Conservation (phyloP, 140 eudicot genomes). For the Stevia rebaudiana region DNA sequence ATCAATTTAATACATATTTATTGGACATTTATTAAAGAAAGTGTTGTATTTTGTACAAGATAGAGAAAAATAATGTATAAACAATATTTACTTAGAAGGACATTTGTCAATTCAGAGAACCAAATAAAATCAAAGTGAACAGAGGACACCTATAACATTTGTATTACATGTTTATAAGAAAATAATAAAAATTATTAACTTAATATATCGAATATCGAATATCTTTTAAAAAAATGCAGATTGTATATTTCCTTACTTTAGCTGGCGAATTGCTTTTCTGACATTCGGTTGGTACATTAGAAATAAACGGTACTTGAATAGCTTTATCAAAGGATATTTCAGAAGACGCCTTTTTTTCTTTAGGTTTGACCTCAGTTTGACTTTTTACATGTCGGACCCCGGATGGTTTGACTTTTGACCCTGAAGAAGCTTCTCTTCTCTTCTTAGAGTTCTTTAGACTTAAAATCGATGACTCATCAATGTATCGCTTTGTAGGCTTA, state of each 20-base stretch:
- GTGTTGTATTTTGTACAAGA: background rate
- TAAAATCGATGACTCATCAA: slow-evolving; percentile 50
- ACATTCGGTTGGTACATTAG: slow-evolving; percentile 37
- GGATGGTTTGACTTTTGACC: slow-evolving; percentile 33
- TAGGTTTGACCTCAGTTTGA: slow-evolving; percentile 26
- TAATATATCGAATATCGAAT: background rate
- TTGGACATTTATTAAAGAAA: background rate
- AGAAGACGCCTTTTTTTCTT: slow-evolving; percentile 14
- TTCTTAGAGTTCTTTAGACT: slow-evolving; percentile 29
- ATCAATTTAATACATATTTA: background rate
- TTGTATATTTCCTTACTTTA: slow-evolving; percentile 9
- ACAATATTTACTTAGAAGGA: background rate
- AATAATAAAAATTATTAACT: background rate
- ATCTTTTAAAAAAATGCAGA: background rate
- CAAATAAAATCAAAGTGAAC: background rate
- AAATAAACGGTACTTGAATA: slow-evolving; percentile 69
- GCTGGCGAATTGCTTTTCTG: slow-evolving; percentile 18
- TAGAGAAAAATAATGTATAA: background rate
- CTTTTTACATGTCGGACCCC: slow-evolving; percentile 34
- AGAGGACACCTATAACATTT: background rate
- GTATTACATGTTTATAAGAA: background rate
- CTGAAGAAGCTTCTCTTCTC: slow-evolving; percentile 36
- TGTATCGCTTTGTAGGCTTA: slow-evolving; percentile 68
- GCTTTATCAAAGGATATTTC: slow-evolving; percentile 49
- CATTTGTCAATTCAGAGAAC: background rate